Conservation (phyloP, 2,329 filamentous ascomycete genomes). For the Microsporum ferrugineum region DNA sequence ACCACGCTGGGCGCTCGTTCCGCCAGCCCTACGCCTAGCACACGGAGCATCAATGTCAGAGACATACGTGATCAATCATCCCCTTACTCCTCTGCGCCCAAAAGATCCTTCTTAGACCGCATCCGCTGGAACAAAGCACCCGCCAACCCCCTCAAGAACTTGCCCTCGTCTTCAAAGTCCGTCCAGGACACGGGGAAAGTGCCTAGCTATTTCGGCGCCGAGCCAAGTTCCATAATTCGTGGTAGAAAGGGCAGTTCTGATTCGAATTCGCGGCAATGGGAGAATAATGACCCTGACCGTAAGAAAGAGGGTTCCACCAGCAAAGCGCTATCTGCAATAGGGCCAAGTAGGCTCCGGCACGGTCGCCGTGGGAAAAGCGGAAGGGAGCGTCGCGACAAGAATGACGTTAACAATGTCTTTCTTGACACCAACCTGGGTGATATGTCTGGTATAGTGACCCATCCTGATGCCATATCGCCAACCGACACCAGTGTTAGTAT, state of each 20-base stretch:
- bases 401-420: slow-evolving; percentile 46
- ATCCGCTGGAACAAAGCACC: slow-evolving; percentile 41
- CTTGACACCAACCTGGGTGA: slow-evolving; percentile 81
- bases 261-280: slow-evolving; percentile 18
- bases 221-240: slow-evolving; percentile 23
- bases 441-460: slow-evolving; percentile 81
- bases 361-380: slow-evolving; percentile 24
- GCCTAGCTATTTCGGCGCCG: slow-evolving; percentile 22
- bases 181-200: slow-evolving; percentile 21
- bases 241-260: slow-evolving; percentile 30
- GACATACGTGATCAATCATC: slow-evolving; percentile 35
- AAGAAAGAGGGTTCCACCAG: slow-evolving; percentile 25
- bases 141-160: slow-evolving; percentile 22
- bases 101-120: slow-evolving; percentile 43
- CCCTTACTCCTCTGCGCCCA: slow-evolving; percentile 28
- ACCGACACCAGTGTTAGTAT: slow-evolving; percentile 42
- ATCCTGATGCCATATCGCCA: slow-evolving; percentile 57
- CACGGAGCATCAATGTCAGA: slow-evolving; percentile 47
- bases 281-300: slow-evolving; percentile 27
- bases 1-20: slow-evolving; percentile 49
- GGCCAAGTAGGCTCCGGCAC: slow-evolving; percentile 24
- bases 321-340: slow-evolving; percentile 18
- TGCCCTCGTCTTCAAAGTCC: slow-evolving; percentile 22
- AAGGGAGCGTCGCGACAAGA: slow-evolving; percentile 12
- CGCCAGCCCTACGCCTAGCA: slow-evolving; percentile 71